phyloP scores from a whole-genome alignment of 2,329 filamentous ascomycete species.

The Exophiala mesophila region DNA sequence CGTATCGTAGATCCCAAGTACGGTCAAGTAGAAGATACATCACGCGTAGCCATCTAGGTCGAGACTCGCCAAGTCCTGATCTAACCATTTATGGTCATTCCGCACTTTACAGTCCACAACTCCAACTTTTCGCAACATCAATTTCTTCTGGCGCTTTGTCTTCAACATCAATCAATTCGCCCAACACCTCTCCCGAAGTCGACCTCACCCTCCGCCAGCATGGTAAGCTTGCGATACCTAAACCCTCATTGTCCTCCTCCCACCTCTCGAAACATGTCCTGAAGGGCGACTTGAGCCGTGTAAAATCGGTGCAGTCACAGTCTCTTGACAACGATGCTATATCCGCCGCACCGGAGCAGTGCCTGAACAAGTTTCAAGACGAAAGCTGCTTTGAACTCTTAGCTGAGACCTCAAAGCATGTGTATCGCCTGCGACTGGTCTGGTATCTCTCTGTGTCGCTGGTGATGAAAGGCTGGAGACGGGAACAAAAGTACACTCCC shows the following conservation, averaged over 20 bases:
- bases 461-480: constrained; percentile 22
- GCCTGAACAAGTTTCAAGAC: no score
- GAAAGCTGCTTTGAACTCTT: constrained; percentile 22
- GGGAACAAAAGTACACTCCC: neutral
- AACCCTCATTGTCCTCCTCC: constrained; percentile 3
- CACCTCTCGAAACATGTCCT: neutral
- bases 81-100: neutral
- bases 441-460: constrained; percentile 4
- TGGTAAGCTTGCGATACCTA: constrained; percentile 21
- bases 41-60: no score
- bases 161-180: no score
- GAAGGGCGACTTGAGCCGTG: no score
- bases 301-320: neutral
- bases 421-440: neutral
- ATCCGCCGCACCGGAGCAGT: no score
- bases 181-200: no score
- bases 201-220: constrained; percentile 7
- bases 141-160: constrained; percentile 7
- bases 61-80: neutral
- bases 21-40: no score
- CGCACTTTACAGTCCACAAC: neutral
- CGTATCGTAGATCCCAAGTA: no score
- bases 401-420: constrained; percentile 14
- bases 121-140: constrained; percentile 4
- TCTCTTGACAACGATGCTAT: no score